Percentiles rank a stretch among this genome's conserved stretches.
Evolutionary conservation across 148 eudicot genomes (phyloP).

Genomic region (Rhododendron simsii): DNA sequence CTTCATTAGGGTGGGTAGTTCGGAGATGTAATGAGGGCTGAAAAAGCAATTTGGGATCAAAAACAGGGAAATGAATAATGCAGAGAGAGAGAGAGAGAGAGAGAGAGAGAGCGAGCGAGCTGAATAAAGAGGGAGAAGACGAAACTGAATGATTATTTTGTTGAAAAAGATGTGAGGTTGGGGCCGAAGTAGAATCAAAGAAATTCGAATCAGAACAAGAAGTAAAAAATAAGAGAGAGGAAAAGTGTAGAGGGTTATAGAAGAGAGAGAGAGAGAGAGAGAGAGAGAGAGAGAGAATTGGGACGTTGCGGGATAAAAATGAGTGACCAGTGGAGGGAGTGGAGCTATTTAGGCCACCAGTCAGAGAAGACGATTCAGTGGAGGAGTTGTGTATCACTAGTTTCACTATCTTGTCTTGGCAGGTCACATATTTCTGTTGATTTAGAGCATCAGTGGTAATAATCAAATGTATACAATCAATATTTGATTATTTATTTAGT

Average conservation of each 20-base stretch:
- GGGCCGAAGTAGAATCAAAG: slow-evolving; percentile 3
- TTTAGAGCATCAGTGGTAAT: no score
- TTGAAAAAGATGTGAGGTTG: slow-evolving; percentile 5
- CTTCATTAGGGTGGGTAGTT: slow-evolving; percentile 14
- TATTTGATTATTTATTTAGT: no score
- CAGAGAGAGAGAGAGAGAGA: background rate
- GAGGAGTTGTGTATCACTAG: background rate
- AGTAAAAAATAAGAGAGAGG: slow-evolving; percentile 2
- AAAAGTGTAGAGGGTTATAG: background rate
- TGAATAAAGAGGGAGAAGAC: background rate
- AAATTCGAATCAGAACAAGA: slow-evolving; percentile 18
- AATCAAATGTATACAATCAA: no score
- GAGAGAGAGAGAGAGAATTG: background rate
- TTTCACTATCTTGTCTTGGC: no score
- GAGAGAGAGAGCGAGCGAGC: background rate
- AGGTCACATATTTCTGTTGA: no score
- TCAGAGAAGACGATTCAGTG: background rate
- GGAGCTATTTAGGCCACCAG: background rate
- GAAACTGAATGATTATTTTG: slow-evolving; percentile 8
- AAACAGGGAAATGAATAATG: background rate
- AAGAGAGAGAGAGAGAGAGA: background rate
- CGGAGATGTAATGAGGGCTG: background rate
- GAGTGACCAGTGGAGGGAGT: background rate
- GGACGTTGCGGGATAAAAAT: background rate
- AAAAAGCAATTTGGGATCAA: slow-evolving; percentile 9